Evolutionary conservation across 2,329 filamentous ascomycete genomes (phyloP), one percentile per base, ranked within the genome.

Genomic region (Diaporthe citri): DNA sequence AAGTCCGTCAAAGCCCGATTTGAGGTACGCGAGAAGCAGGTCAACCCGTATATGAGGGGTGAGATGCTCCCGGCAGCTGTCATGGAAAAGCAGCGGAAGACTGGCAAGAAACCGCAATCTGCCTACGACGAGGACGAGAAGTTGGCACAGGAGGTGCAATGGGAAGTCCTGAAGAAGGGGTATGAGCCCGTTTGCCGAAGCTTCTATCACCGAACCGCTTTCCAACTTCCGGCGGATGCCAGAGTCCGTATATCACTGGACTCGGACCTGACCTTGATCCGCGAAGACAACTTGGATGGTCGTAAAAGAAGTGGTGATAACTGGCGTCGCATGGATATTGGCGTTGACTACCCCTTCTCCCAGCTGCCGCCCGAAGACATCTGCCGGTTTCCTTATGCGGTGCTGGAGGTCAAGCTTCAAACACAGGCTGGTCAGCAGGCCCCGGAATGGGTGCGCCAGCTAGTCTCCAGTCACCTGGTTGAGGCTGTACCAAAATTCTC

Each of bases 401-500:
- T 99, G 46, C 89, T 99, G 10, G 97, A 99, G 84, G 97, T 99
- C 77, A 99, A 99, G 87, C 90, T 99, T 28, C 97, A 99, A 85
- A 99, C 97, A 1, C 96, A 98, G 83, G 92, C 94, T 73, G 97
- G 97, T 52, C 96, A 98, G 83, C 95, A 98, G 81, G 95, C 97
- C 20, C 97, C 97, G 0, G 94, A 97, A 81, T 99, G 97, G 97
- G 96, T 99, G 79, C 93, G 95, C 31, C 95, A 98, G 82, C 89
- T 99, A 70, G 97, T 95, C 59, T 90, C 95, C 17, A 98, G 95
- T 77, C 97, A 99, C 85, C 89, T 99, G 22, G 97, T 99, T 2
- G 97, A 99, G 85, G 96, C 97, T n/a, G 96, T 99, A 3, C 97
- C 97, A 77, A 99, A 99, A 82, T 99, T 98, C 85, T 98, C 95